Conservation (phyloP, 2,329 filamentous ascomycete species). For the Penicillium sp. region DNA sequence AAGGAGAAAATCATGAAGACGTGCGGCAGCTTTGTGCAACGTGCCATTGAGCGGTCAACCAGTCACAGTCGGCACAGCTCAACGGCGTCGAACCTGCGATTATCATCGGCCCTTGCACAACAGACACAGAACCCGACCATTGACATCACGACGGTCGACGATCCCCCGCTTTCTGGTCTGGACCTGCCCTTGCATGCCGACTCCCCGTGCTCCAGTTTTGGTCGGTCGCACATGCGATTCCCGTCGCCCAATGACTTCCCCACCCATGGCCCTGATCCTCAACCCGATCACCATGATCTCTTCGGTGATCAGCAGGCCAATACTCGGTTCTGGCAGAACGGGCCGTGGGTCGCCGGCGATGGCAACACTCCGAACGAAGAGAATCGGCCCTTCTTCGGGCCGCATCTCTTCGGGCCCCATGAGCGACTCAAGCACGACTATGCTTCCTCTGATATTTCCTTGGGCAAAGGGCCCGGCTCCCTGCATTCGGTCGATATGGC, state of each 20-base stretch:
- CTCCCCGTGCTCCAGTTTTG: slow-evolving; percentile 47
- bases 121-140: slow-evolving; percentile 45
- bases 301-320: slow-evolving; percentile 49
- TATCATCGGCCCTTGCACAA: slow-evolving; percentile 42
- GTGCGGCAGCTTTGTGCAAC: slow-evolving; percentile 45
- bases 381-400: slow-evolving; percentile 47
- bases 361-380: slow-evolving; percentile 47
- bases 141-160: slow-evolving; percentile 45
- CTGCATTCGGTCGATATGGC: slow-evolving; percentile 50
- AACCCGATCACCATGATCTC: slow-evolving; percentile 47
- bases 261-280: slow-evolving; percentile 37
- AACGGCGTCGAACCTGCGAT: slow-evolving; percentile 40
- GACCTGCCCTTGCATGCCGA: slow-evolving; percentile 45
- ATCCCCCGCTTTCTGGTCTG: slow-evolving; percentile 39
- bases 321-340: slow-evolving; percentile 48
- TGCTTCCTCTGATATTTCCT: slow-evolving; percentile 47
- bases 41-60: slow-evolving; percentile 40
- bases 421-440: slow-evolving; percentile 48
- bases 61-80: slow-evolving; percentile 41
- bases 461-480: slow-evolving; percentile 46
- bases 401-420: slow-evolving; percentile 41
- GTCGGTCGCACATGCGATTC: slow-evolving; percentile 45
- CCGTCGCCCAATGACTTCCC: slow-evolving; percentile 46
- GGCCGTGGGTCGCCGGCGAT: slow-evolving; percentile 46
- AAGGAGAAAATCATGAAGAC: slow-evolving; percentile 48